These are phyloP conservation scores for Blastomyces emzantsi DNA, from an alignment of 2,329 filamentous ascomycete genomes.

Conservation along the genomic window DNA sequence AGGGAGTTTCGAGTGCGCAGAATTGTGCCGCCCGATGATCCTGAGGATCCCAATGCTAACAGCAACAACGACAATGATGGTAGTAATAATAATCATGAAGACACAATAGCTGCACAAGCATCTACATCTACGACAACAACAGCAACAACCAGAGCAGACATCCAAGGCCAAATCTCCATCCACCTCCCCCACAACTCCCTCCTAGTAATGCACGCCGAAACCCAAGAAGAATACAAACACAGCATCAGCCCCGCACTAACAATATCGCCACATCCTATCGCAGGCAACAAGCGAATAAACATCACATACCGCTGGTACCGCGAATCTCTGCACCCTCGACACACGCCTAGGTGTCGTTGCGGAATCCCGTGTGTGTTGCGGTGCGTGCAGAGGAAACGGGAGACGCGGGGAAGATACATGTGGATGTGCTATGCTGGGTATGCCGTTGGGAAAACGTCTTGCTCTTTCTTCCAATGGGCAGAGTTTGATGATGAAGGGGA, in stretches of 20 bases:
- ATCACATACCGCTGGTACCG: constrained; percentile 89
- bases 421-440: constrained; percentile 80
- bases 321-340: constrained; percentile 61
- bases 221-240: constrained; percentile 98
- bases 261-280: constrained; percentile 75
- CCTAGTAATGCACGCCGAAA: constrained; percentile 92
- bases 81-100: not conserved
- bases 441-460: constrained; percentile 44
- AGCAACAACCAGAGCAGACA: constrained; percentile 42
- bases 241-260: constrained; percentile 63
- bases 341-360: constrained; percentile 72
- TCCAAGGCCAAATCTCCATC: constrained; percentile 79
- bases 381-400: constrained; percentile 69
- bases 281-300: constrained; percentile 76
- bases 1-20: constrained; percentile 82
- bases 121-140: constrained; percentile 5
- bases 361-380: constrained; percentile 59
- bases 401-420: constrained; percentile 72
- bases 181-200: constrained; percentile 92
- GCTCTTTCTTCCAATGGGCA: constrained; percentile 76
- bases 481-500: constrained; percentile 79
- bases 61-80: constrained; percentile 13
- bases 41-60: constrained; percentile 28
- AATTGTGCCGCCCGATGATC: constrained; percentile 53
- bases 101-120: not conserved